Evolutionary conservation across 495 filamentous ascomycete species (phyloP).

Genomic region (Penicillium cinerascens): DNA sequence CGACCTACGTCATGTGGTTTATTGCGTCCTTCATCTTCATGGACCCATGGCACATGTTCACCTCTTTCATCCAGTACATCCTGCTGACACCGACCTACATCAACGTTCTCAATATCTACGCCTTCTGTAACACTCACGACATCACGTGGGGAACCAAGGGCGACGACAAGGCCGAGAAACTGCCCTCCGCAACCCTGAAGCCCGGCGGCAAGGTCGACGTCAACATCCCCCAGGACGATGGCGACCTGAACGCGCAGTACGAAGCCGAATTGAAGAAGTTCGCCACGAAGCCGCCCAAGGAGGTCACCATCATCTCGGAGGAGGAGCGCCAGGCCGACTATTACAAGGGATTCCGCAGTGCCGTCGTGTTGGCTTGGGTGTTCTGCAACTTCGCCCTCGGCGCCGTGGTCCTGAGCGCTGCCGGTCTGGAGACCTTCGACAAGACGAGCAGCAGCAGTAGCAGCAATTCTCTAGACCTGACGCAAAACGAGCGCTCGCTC

Average conservation of each 20-base stretch:
- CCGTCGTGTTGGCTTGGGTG: slow-evolving; percentile 93
- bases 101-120: slow-evolving; percentile 96
- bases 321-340: slow-evolving; percentile 93
- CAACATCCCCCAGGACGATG: slow-evolving; percentile 81
- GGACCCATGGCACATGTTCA: slow-evolving; percentile 99
- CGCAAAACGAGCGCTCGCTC: slow-evolving; percentile 49
- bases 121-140: slow-evolving; percentile 97
- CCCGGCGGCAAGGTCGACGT: slow-evolving; percentile 92
- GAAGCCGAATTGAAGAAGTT: slow-evolving; percentile 81
- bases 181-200: slow-evolving; percentile 77
- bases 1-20: slow-evolving; percentile 94
- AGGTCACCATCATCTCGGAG: slow-evolving; percentile 56
- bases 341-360: slow-evolving; percentile 90
- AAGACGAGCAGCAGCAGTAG: slow-evolving; percentile 15
- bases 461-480: slow-evolving; percentile 38
- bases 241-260: slow-evolving; percentile 89
- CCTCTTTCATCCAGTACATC: slow-evolving; percentile 92
- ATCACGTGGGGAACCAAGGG: slow-evolving; percentile 98
- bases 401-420: slow-evolving; percentile 82
- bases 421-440: slow-evolving; percentile 68
- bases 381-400: slow-evolving; percentile 89
- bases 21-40: slow-evolving; percentile 91
- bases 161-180: slow-evolving; percentile 82
- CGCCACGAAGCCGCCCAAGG: slow-evolving; percentile 63
- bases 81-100: slow-evolving; percentile 93